Conservation (phyloP, 2,329 filamentous ascomycete species). For the Cladosporium cucumerinum region DNA sequence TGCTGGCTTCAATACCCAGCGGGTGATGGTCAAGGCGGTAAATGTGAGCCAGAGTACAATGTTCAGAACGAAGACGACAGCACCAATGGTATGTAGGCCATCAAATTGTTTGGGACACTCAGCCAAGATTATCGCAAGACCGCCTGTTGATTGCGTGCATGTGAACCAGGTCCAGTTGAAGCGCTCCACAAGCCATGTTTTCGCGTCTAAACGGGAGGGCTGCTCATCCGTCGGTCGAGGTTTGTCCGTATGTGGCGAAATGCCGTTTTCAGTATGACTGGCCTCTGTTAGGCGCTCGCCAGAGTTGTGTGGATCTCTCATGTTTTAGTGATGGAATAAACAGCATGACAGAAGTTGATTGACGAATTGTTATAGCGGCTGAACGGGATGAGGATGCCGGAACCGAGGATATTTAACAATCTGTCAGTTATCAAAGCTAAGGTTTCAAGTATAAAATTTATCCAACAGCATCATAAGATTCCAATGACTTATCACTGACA, state of each 20-base stretch:
- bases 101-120: slow-evolving; percentile 45
- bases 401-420: slow-evolving; percentile 5
- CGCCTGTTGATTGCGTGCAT: slow-evolving; percentile 48
- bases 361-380: background rate
- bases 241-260: background rate
- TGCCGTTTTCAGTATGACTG: background rate
- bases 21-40: slow-evolving; percentile 36
- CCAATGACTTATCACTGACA: background rate
- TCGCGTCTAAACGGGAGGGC: background rate
- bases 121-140: slow-evolving; percentile 44
- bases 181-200: slow-evolving; percentile 11
- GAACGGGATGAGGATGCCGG: background rate
- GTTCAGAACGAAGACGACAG: slow-evolving; percentile 51
- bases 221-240: background rate
- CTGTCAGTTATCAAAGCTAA: background rate
- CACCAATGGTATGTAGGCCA: slow-evolving; percentile 52
- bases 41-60: slow-evolving; percentile 43
- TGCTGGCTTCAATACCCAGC: slow-evolving; percentile 46
- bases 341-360: background rate
- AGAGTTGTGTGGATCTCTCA: background rate
- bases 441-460: background rate
- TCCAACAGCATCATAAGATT: background rate
- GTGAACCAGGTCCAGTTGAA: slow-evolving; percentile 35
- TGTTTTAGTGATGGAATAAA: background rate
- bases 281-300: background rate